Evolutionary conservation across 2,329 filamentous ascomycete genomes (phyloP).

Genomic region (Fusarium sp.): DNA sequence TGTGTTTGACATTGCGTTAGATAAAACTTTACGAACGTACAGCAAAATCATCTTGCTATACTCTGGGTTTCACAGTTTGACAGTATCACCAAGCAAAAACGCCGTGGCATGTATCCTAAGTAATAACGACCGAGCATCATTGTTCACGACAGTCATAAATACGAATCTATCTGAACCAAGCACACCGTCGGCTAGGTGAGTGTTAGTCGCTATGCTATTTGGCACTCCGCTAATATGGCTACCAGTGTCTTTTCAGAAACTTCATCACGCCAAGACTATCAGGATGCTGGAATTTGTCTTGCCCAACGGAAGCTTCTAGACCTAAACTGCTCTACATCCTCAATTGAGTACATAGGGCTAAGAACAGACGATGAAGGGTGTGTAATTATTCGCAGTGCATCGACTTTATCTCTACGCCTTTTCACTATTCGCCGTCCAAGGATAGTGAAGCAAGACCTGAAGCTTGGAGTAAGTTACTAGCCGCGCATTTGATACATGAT

Average conservation of each 20-base stretch:
- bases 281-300: background rate
- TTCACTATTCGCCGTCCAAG: background rate
- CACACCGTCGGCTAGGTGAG: background rate
- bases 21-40: background rate
- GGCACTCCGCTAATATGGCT: fast-evolving
- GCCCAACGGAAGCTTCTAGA: background rate
- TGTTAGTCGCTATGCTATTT: fast-evolving
- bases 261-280: background rate
- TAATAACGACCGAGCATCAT: background rate
- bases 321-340: background rate
- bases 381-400: background rate
- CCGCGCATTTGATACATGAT: fast-evolving
- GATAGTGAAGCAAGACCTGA: background rate
- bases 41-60: background rate
- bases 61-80: background rate
- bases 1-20: background rate
- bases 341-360: background rate
- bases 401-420: background rate
- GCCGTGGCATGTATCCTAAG: background rate
- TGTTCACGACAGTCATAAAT: background rate
- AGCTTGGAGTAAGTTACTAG: background rate
- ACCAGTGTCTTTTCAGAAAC: background rate
- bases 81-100: background rate
- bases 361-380: background rate
- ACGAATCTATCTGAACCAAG: background rate